These are phyloP conservation scores for Thermothelomyces thermophilus DNA, from an alignment of 2,329 filamentous ascomycete species.

Conservation along the genomic window DNA sequence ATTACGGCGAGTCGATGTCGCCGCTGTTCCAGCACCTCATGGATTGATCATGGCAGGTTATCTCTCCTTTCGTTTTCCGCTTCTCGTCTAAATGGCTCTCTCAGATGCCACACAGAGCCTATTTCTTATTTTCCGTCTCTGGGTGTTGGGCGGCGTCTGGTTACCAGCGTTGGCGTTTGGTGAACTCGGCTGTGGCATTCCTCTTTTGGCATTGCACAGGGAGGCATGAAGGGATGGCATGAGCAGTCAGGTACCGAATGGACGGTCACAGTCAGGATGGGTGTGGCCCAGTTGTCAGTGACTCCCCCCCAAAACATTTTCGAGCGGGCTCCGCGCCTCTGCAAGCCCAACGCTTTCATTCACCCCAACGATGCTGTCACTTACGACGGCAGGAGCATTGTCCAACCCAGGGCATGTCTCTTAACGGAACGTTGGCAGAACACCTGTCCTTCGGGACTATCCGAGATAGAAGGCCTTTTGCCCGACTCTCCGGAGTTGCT, in stretches of 20 bases:
- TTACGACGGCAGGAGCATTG: slow-evolving; percentile 64
- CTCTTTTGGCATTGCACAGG: slow-evolving; percentile 14
- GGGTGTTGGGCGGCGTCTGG: slow-evolving; percentile 18
- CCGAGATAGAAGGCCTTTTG: slow-evolving; percentile 36
- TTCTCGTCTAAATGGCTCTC: neutral
- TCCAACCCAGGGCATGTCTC: slow-evolving; percentile 61
- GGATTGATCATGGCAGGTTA: slow-evolving; percentile 38
- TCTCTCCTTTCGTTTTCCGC: slow-evolving; percentile 18
- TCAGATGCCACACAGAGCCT: neutral
- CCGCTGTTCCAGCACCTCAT: slow-evolving; percentile 61
- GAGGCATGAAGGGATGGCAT: slow-evolving; percentile 19
- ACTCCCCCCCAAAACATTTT: neutral
- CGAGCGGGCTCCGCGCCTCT: too few species aligned
- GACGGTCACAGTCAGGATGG: slow-evolving; percentile 19
- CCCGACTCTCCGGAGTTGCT: slow-evolving; percentile 27
- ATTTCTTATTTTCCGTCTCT: slow-evolving; percentile 11
- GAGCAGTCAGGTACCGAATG: slow-evolving; percentile 26
- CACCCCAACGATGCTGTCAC: slow-evolving; percentile 65
- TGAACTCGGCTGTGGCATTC: slow-evolving; percentile 8
- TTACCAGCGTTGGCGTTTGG: slow-evolving; percentile 25
- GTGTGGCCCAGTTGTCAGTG: slow-evolving; percentile 13
- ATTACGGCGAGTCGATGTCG: slow-evolving; percentile 83
- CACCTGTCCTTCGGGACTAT: slow-evolving; percentile 27
- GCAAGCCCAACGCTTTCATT: neutral
- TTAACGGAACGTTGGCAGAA: slow-evolving; percentile 83